phyloP scores from a whole-genome alignment of 1,284 basidiomycete species.

The Omphalotus olearius region DNA sequence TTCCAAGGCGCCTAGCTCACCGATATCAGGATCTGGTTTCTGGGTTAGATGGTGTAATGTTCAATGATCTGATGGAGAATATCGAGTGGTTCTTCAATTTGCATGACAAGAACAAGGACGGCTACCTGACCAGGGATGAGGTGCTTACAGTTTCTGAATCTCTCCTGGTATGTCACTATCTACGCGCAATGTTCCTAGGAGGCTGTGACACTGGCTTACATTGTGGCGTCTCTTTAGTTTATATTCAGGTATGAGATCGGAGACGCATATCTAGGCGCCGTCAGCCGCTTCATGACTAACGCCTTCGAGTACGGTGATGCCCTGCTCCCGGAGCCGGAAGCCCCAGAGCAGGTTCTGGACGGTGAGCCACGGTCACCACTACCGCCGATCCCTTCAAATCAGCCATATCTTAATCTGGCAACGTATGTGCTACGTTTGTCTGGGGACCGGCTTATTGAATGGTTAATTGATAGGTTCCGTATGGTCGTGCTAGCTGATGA shows the following conservation, averaged over 20 bases:
- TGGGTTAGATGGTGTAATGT: constrained; percentile 90
- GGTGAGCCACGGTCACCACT: constrained; percentile 42
- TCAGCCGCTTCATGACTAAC: constrained; percentile 95
- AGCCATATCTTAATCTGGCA: constrained; percentile 83
- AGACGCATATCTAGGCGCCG: constrained; percentile 93
- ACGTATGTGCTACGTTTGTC: constrained; percentile 47
- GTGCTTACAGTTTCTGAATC: constrained; percentile 94
- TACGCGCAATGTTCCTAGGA: not conserved
- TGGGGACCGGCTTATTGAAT: not conserved
- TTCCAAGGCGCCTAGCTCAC: not conserved
- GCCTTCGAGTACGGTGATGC: constrained; percentile 96
- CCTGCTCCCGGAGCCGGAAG: constrained; percentile 52
- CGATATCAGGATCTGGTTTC: constrained; percentile 76
- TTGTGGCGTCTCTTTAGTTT: constrained; percentile 50
- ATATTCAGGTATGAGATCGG: constrained; percentile 98
- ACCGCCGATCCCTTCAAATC: constrained; percentile 56
- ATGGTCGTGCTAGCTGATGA: constrained; percentile 97
- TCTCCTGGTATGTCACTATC: constrained; percentile 62
- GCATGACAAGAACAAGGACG: constrained; percentile 95
- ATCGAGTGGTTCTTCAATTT: constrained; percentile 99
- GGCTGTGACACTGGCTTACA: not conserved
- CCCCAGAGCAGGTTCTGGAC: constrained; percentile 30
- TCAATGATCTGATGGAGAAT: constrained; percentile 95
- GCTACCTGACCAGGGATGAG: constrained; percentile 93
- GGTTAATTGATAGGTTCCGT: constrained; percentile 64